Percentiles rank a stretch among this genome's conserved stretches.
Conservation (phyloP, 2,329 filamentous ascomycete species). For the Botrytis galanthina region DNA sequence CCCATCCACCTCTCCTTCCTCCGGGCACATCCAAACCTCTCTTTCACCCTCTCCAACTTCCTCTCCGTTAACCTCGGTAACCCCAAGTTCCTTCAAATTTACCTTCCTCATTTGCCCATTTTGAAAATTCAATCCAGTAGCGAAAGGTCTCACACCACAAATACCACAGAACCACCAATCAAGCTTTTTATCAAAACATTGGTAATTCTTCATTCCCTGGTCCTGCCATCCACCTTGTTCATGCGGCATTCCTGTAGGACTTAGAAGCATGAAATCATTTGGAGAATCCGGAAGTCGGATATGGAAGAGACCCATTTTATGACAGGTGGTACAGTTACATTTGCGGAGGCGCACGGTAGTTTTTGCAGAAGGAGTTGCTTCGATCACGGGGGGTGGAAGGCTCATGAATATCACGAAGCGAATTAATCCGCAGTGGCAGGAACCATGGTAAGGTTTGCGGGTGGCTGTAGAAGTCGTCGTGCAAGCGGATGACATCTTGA, state of each 20-base stretch:
- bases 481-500: background rate
- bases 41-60: conserved; percentile 23
- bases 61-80: conserved; percentile 20
- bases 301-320: conserved; percentile 49
- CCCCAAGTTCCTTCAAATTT: conserved; percentile 20
- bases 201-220: conserved; percentile 45
- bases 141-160: conserved; percentile 48
- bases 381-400: conserved; percentile 40
- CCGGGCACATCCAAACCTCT: conserved; percentile 37
- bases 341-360: conserved; percentile 32
- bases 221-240: conserved; percentile 40
- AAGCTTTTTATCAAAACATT: conserved; percentile 35
- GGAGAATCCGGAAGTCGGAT: conserved; percentile 41
- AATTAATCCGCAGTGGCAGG: conserved; percentile 48
- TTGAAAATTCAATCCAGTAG: conserved; percentile 36
- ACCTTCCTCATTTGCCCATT: conserved; percentile 35
- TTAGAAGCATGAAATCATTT: conserved; percentile 48
- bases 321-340: conserved; percentile 51
- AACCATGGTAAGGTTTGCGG: conserved; percentile 41
- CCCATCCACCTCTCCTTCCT: conserved; percentile 33
- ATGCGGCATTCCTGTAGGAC: conserved; percentile 35
- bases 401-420: conserved; percentile 46
- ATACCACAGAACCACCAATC: conserved; percentile 49
- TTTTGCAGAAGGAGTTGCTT: conserved; percentile 19
- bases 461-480: conserved; percentile 10